Conservation (phyloP, 202 grass and related monocot genomes). For the Hordeum pubiflorum region DNA sequence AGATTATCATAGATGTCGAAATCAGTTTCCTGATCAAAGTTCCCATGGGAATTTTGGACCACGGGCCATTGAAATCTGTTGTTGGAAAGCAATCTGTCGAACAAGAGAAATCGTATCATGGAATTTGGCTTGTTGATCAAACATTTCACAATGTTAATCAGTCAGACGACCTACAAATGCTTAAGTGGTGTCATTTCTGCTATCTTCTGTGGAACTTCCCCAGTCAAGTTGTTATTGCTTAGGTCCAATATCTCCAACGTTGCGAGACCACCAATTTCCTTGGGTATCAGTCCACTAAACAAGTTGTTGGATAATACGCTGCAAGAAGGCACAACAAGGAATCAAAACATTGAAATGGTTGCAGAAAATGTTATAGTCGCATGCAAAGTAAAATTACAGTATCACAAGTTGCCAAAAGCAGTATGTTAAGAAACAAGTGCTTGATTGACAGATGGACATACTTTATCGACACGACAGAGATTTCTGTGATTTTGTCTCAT, state of each 20-base stretch:
- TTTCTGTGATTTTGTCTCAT: background rate
- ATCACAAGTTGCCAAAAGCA: background rate
- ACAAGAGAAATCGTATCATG: conserved; percentile 12
- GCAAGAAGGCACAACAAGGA: conserved; percentile 15
- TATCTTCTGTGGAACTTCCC: conserved; percentile 75
- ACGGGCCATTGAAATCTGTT: conserved; percentile 54
- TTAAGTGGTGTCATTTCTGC: conserved; percentile 74
- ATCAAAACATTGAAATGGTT: conserved; percentile 19
- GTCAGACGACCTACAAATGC: conserved; percentile 63
- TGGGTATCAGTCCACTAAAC: conserved; percentile 72
- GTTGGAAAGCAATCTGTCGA: conserved; percentile 76
- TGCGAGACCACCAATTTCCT: conserved; percentile 59
- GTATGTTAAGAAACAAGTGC: background rate
- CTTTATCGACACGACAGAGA: background rate
- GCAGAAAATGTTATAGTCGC: background rate
- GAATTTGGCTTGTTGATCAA: conserved; percentile 1
- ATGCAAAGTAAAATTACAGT: background rate
- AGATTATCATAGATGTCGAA: conserved; percentile 37
- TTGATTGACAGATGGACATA: background rate
- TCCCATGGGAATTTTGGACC: conserved; percentile 34
- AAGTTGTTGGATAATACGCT: conserved; percentile 77
- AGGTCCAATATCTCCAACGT: conserved; percentile 86
- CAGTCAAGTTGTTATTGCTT: conserved; percentile 68
- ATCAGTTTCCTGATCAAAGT: conserved; percentile 50
- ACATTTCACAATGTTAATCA: conserved; percentile 8